Evolutionary conservation across 1,139 yeast genomes (phyloP).

Genomic region (Kodamaea arcana): DNA sequence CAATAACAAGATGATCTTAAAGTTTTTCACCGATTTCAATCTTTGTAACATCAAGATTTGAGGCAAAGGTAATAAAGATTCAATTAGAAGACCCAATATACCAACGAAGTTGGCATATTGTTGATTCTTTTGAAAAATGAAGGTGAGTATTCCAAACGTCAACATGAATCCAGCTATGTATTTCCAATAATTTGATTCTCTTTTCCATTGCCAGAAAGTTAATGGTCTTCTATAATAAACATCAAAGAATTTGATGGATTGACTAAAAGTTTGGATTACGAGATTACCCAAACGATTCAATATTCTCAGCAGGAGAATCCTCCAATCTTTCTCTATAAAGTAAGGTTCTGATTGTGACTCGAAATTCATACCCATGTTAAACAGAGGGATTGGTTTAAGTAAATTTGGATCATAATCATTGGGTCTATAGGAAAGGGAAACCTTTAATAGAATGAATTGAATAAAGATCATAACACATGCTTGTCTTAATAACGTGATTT

Average conservation of each 20-base stretch:
- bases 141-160: conserved; percentile 40
- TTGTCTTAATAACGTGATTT: conserved; percentile 68
- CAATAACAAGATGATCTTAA: conserved; percentile 65
- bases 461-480: conserved; percentile 74
- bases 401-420: conserved; percentile 36
- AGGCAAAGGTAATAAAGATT: conserved; percentile 82
- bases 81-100: conserved; percentile 67
- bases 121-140: conserved; percentile 35
- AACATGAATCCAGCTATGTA: conserved; percentile 51
- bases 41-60: conserved; percentile 73
- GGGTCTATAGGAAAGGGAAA: conserved; percentile 60
- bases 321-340: neutral
- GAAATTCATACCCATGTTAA: conserved; percentile 24
- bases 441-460: conserved; percentile 59
- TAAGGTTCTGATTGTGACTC: neutral
- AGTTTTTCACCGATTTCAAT: conserved; percentile 69
- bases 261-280: conserved; percentile 16
- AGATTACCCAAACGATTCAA: neutral
- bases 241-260: conserved; percentile 57
- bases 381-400: conserved; percentile 30
- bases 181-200: conserved; percentile 59
- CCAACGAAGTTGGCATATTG: conserved; percentile 62
- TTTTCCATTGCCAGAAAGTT: conserved; percentile 84
- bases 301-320: neutral
- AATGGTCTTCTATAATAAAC: conserved; percentile 64